phyloP scores from a whole-genome alignment of 2,329 filamentous ascomycete species.

The Penicillium sp. region DNA sequence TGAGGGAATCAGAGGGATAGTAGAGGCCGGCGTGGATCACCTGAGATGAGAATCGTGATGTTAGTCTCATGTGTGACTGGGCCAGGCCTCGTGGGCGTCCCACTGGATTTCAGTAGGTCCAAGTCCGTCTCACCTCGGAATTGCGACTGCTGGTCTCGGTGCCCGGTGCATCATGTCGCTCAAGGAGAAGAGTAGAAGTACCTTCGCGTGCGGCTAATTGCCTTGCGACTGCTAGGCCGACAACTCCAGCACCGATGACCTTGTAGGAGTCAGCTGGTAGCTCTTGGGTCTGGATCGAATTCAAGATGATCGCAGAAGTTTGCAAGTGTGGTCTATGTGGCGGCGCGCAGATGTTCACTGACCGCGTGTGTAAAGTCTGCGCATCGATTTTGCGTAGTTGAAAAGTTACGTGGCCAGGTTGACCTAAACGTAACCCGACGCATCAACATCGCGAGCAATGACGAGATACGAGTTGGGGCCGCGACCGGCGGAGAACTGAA shows the following conservation, averaged over 20 bases:
- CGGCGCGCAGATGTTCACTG: slow-evolving; percentile 5
- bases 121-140: slow-evolving; percentile 57
- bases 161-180: slow-evolving; percentile 68
- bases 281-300: neutral
- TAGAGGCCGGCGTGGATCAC: slow-evolving; percentile 95
- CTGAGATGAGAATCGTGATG: slow-evolving; percentile 28
- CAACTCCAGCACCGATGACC: slow-evolving; percentile 64
- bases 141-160: slow-evolving; percentile 87
- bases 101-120: no score
- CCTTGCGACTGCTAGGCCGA: slow-evolving; percentile 74
- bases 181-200: slow-evolving; percentile 68
- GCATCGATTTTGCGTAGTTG: slow-evolving; percentile 33
- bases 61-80: no score
- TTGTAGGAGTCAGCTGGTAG: slow-evolving; percentile 18
- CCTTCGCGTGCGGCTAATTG: slow-evolving; percentile 58
- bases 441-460: slow-evolving; percentile 11
- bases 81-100: no score
- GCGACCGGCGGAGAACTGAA: slow-evolving; percentile 5
- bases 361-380: slow-evolving; percentile 61
- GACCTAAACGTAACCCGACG: slow-evolving; percentile 6
- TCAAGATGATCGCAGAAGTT: neutral
- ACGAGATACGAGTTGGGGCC: slow-evolving; percentile 5
- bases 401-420: slow-evolving; percentile 33
- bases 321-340: neutral
- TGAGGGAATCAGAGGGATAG: slow-evolving; percentile 70